A percentile compares a stretch with the other conserved stretches of the same genome.
Conservation (phyloP, 2,329 filamentous ascomycete species). For the Fusarium sp. region DNA sequence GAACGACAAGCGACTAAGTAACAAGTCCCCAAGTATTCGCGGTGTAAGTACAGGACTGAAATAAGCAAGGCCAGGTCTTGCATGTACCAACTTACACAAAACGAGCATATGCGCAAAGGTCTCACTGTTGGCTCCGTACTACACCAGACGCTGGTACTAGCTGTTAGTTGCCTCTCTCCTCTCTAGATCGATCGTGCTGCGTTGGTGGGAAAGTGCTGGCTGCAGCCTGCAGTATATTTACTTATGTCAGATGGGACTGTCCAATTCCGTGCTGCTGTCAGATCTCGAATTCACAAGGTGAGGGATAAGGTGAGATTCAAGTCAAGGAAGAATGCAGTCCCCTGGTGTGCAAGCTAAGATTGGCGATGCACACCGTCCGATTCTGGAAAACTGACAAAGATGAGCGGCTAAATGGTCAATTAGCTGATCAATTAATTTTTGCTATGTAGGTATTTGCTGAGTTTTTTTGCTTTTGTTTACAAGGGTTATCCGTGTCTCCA, state of each 20-base stretch:
- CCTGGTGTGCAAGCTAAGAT: conserved; percentile 31
- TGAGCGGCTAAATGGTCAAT: not conserved
- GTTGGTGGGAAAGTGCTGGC: conserved; percentile 18
- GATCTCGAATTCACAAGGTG: conserved; percentile 26
- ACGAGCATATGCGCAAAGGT: not conserved
- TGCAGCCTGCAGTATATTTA: not conserved
- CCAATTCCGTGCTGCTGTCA: conserved; percentile 20
- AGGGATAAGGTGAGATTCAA: conserved; percentile 33
- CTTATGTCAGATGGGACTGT: conserved; percentile 12
- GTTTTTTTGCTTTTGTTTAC: conserved; percentile 14
- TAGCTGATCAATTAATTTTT: conserved; percentile 3
- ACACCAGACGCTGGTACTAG: conserved; percentile 6
- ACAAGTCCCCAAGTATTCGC: conserved; percentile 8
- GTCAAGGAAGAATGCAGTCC: conserved; percentile 17
- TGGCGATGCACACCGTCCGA: conserved; percentile 37
- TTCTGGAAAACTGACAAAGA: conserved; percentile 36
- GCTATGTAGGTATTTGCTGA: conserved; percentile 3
- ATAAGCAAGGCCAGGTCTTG: not conserved
- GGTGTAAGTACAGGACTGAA: conserved; percentile 2
- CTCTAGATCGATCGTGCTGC: conserved; percentile 23
- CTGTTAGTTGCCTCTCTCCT: conserved; percentile 18
- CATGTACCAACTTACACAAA: conserved; percentile 1
- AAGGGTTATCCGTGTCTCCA: conserved; percentile 33
- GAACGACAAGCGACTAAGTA: conserved; percentile 22
- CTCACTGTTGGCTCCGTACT: conserved; percentile 8